Conservation (phyloP, 192 early-diverging fungal species). For the Gigaspora rosea region DNA sequence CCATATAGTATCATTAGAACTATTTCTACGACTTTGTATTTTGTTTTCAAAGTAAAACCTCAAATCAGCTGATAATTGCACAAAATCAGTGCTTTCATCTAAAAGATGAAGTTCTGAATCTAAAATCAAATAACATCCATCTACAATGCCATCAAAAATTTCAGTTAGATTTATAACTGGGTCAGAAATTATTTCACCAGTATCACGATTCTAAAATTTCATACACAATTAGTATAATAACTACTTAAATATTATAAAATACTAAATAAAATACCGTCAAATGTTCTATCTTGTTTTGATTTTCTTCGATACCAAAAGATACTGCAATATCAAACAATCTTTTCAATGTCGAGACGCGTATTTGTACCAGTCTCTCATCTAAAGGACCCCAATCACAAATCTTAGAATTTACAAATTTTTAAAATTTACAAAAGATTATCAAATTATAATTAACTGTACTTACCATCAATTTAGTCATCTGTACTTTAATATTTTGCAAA, state of each 20-base stretch:
- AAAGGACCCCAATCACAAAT: slow-evolving; percentile 30
- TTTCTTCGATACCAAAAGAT: slow-evolving; percentile 16
- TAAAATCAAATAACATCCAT: background rate
- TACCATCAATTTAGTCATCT: slow-evolving; percentile 13
- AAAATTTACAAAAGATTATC: background rate
- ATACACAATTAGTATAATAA: background rate
- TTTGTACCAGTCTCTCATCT: slow-evolving; percentile 11
- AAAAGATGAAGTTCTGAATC: background rate
- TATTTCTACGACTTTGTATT: background rate
- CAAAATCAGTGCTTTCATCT: background rate
- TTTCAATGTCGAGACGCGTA: background rate
- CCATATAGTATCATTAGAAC: slow-evolving; percentile 16
- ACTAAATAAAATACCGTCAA: background rate
- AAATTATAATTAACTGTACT: background rate
- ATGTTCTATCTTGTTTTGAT: background rate
- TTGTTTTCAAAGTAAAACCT: slow-evolving; percentile 12
- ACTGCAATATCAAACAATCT: background rate
- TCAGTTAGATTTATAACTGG: background rate
- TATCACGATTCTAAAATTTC: background rate
- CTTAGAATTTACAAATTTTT: background rate
- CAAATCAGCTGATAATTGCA: background rate
- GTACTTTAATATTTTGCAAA: background rate
- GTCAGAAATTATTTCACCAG: slow-evolving; percentile 3
- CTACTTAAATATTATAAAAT: background rate
- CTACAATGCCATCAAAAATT: background rate